Evolutionary conservation across 805 yeast species (phyloP), one percentile per base, ranked within the genome.

Genomic region (Ogataea ganodermae): DNA sequence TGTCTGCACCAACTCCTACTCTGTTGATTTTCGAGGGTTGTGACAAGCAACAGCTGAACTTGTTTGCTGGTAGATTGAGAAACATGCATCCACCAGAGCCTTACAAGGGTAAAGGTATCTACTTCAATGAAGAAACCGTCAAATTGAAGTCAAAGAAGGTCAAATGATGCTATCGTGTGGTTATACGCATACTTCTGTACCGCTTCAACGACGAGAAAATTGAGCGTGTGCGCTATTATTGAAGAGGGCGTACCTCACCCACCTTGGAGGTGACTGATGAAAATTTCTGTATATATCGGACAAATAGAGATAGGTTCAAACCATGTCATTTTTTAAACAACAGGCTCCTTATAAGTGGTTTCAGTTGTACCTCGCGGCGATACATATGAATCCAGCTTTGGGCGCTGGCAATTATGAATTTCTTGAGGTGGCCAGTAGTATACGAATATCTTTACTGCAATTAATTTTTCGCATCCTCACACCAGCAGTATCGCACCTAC

Each of bases 71-170:
- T 13, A 80, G 81, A 48, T 75, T 94, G 55, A 84, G 98, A 67
- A 80, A 80, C 59, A 81, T 81, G 75, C 89, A 88, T 66, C 96
- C 96, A 51, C 99, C 99, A 38, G 99, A 94, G 72, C 97, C 97
- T 32, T 94, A 94, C 69, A 94, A 94, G 73, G 99, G 99, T 65
- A 95, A 95, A 60, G 99, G 99, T 63, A 86, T 94, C 42, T 94
- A 86, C 65, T 85, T 94, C 42, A 87, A 91, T 68, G 86, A 83
- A 62, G 98, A 94, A 73, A 89, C 95, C 42, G 86, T 94, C 67
- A 84, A 82, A 65, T 75, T 92, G 63, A 94, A 94, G 79, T 89
- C 85, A 58, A 89, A 89, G 79, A 92, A 90, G 79, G 88, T 92
- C 67, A 92, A 94, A 83, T 92, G 78, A 65, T 44, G 3, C 35